Percentiles rank a stretch among this genome's conserved stretches.
Evolutionary conservation across 306 rosid species (phyloP).

Genomic region (Rosa chinensis): DNA sequence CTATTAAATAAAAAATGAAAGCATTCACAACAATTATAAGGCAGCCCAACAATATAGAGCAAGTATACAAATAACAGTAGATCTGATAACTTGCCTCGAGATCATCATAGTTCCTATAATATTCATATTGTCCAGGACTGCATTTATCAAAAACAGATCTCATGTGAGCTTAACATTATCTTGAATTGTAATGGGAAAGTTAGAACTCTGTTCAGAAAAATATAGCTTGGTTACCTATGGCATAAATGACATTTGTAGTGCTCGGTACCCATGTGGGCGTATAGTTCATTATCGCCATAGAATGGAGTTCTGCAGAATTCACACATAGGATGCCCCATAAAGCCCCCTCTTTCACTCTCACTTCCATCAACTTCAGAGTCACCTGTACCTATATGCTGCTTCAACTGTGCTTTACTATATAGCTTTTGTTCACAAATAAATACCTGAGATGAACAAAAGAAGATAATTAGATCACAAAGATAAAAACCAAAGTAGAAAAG

Average conservation of each 20-base stretch:
- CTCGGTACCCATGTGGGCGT: constrained; percentile 88
- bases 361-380: constrained; percentile 96
- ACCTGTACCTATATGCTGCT: constrained; percentile 76
- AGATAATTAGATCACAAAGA: neutral
- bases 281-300: constrained; percentile 90
- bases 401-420: constrained; percentile 76
- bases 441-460: constrained; percentile 40
- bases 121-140: constrained; percentile 90
- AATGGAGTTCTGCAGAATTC: constrained; percentile 83
- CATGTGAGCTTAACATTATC: neutral
- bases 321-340: constrained; percentile 94
- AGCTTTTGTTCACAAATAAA: constrained; percentile 96
- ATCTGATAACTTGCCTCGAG: constrained; percentile 70
- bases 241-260: constrained; percentile 95
- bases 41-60: neutral
- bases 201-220: neutral
- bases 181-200: neutral
- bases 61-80: neutral
- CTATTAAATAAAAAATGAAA: constrained; percentile 33
- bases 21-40: neutral
- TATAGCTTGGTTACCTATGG: constrained; percentile 56
- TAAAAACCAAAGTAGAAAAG: neutral
- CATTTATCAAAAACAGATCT: constrained; percentile 24
- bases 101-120: constrained; percentile 88
- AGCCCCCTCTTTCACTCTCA: constrained; percentile 98